These are phyloP conservation scores for Colletotrichum karsti DNA, from an alignment of 2,329 filamentous ascomycete species.

Conservation along the genomic window DNA sequence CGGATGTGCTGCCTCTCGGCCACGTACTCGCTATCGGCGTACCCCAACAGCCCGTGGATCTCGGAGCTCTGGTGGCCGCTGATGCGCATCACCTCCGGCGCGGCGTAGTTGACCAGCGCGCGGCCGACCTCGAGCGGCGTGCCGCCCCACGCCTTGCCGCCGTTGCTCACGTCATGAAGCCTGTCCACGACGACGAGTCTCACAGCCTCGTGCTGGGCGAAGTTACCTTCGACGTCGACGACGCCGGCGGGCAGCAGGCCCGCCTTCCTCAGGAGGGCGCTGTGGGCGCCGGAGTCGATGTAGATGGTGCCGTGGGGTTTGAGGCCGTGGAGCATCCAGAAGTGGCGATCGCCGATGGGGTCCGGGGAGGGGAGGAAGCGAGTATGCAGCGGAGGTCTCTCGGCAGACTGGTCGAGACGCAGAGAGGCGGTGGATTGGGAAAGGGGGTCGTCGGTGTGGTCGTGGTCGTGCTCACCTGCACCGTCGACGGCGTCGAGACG, in stretches of 20 bases:
- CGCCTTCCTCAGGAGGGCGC: constrained; percentile 82
- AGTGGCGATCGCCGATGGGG: constrained; percentile 91
- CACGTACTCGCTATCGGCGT: constrained; percentile 94
- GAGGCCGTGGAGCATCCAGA: constrained; percentile 96
- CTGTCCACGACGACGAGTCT: constrained; percentile 82
- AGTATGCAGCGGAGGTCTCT: constrained; percentile 79
- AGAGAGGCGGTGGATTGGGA: constrained; percentile 53
- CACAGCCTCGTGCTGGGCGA: constrained; percentile 93
- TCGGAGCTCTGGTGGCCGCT: constrained; percentile 85
- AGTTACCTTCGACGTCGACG: constrained; percentile 86
- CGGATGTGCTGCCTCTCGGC: constrained; percentile 89
- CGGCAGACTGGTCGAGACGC: constrained; percentile 40
- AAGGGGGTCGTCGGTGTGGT: constrained; percentile 44
- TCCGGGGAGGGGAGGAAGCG: constrained; percentile 87
- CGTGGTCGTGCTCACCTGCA: constrained; percentile 32
- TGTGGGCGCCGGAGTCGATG: constrained; percentile 89
- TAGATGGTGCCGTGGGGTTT: constrained; percentile 90
- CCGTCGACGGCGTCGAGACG: constrained; percentile 30
- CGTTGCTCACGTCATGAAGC: constrained; percentile 44
- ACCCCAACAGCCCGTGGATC: constrained; percentile 83
- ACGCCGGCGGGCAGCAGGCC: constrained; percentile 92
- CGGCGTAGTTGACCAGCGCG: constrained; percentile 93
- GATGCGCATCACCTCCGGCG: constrained; percentile 82
- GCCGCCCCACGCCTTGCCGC: constrained; percentile 58
- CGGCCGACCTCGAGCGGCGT: constrained; percentile 79